A percentile compares a stretch with the other conserved stretches of the same genome.
These are phyloP conservation scores for Wickerhamomyces sydowiorum DNA, from an alignment of 805 yeast species.

Conservation along the genomic window DNA sequence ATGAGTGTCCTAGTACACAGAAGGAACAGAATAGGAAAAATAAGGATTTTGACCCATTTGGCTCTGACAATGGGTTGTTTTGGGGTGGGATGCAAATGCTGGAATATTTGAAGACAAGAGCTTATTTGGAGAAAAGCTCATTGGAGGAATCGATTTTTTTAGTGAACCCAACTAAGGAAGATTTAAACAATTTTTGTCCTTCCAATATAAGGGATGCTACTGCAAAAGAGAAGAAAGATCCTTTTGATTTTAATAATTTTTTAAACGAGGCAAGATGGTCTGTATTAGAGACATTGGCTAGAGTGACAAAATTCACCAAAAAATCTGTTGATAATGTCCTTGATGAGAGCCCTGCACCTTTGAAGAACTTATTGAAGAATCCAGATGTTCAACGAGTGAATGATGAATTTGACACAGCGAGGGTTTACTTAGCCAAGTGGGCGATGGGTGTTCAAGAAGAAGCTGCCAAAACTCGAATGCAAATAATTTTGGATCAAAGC, in stretches of 20 bases:
- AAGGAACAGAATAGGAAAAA: conserved; percentile 53
- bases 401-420: conserved; percentile 89
- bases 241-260: conserved; percentile 35
- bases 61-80: conserved; percentile 45
- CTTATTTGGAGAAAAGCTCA: conserved; percentile 62
- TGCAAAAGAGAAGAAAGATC: conserved; percentile 4
- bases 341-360: conserved; percentile 48
- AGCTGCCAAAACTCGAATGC: conserved; percentile 55
- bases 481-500: conserved; percentile 52
- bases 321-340: conserved; percentile 58
- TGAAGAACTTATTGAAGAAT: conserved; percentile 53
- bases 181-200: conserved; percentile 31
- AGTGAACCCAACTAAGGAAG: conserved; percentile 66
- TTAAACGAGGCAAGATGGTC: conserved; percentile 79
- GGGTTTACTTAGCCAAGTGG: conserved; percentile 93
- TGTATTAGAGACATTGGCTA: conserved; percentile 77
- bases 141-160: conserved; percentile 69
- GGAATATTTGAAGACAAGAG: conserved; percentile 43
- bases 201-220: conserved; percentile 16
- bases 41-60: conserved; percentile 71
- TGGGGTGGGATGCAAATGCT: conserved; percentile 93
- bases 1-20: conserved; percentile 71
- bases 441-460: conserved; percentile 91
- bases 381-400: conserved; percentile 81
- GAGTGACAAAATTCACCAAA: conserved; percentile 51